Percentiles rank a stretch among this genome's conserved stretches.
Conservation (phyloP, 176 grass and related monocot species). For the Bolboschoenus planiculmis region DNA sequence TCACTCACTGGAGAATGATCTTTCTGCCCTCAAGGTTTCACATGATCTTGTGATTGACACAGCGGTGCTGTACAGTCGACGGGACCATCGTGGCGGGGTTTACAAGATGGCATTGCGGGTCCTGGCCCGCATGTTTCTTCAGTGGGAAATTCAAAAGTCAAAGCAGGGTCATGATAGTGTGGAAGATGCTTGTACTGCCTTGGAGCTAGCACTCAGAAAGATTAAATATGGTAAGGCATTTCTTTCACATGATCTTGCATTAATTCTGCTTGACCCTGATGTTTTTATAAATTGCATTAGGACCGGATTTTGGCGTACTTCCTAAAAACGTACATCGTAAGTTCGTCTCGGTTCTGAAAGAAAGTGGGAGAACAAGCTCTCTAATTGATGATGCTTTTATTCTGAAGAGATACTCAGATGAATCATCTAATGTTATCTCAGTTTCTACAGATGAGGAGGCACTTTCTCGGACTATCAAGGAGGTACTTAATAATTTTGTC, state of each 20-base stretch:
- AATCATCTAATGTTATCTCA: conserved; percentile 77
- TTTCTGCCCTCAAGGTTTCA: conserved; percentile 65
- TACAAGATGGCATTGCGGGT: conserved; percentile 83
- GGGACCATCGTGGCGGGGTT: conserved; percentile 36
- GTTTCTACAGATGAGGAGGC: conserved; percentile 76
- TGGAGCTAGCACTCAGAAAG: conserved; percentile 80
- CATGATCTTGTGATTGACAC: conserved; percentile 85
- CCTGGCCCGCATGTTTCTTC: conserved; percentile 64
- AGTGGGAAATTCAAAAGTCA: conserved; percentile 54
- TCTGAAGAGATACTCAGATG: conserved; percentile 75
- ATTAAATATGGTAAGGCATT: conserved; percentile 59
- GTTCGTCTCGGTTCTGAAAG: conserved; percentile 54
- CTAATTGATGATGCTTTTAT: conserved; percentile 63
- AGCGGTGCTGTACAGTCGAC: conserved; percentile 63
- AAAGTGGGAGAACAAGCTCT: conserved; percentile 61
- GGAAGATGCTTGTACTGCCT: conserved; percentile 87
- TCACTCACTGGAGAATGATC: conserved; percentile 95
- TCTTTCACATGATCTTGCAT: neutral
- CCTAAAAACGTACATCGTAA: conserved; percentile 42
- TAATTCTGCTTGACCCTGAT: neutral
- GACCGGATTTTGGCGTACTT: conserved; percentile 84
- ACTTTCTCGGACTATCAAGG: conserved; percentile 72
- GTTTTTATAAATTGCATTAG: conserved; percentile 43
- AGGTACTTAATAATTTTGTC: conserved; percentile 36
- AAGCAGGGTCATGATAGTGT: conserved; percentile 76